Evolutionary conservation across 2,329 filamentous ascomycete species (phyloP), one percentile per base, ranked within the genome.

Genomic region (Alternaria infectoria): DNA sequence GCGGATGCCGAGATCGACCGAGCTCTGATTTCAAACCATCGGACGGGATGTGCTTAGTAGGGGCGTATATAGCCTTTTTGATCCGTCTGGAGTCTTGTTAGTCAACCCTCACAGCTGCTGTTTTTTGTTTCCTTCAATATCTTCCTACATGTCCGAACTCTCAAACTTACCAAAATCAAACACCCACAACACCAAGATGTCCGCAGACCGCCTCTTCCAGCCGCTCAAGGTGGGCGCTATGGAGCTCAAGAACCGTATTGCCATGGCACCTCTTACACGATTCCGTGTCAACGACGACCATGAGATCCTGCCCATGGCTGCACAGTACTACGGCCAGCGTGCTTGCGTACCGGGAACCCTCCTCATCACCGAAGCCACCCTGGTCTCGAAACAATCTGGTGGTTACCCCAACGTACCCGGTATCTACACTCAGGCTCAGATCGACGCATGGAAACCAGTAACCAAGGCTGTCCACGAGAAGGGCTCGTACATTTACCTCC

Each of bases 401-500:
- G 82, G 84, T 45, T 84, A 83, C 67, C 77, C 77, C 43, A 85
- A 87, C 64, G 81, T 85, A 2, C 88, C 89, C 0, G 88, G 87
- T 25, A 87, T 89, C 70, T 89, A 83, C 71, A 85, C 75, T 19
- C 77, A 83, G 0, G 69, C 63, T 19, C 76, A 78, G 52, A 76
- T 90, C 45, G 82, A 81, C 2, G 85, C 81, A 0, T 92, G 89
- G 90, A 87, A 84, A 65, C 78, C 83, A 13, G 80, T 91, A 45
- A 88, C 86, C 3, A 84, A 88, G 25, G 86, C 85, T 1, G 88
- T 92, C 0, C 90, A 92, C 74, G 81, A 81, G 21, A 89, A 89
- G 69, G 86, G 86, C 6, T 85, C 83, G 17, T 87, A 83, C 72
- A 88, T 91, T 55, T 90, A 83, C 77, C 75, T 84, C 2, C 90